Conservation (phyloP, 2,329 filamentous ascomycete genomes). For the Alternaria angustiovoidea region DNA sequence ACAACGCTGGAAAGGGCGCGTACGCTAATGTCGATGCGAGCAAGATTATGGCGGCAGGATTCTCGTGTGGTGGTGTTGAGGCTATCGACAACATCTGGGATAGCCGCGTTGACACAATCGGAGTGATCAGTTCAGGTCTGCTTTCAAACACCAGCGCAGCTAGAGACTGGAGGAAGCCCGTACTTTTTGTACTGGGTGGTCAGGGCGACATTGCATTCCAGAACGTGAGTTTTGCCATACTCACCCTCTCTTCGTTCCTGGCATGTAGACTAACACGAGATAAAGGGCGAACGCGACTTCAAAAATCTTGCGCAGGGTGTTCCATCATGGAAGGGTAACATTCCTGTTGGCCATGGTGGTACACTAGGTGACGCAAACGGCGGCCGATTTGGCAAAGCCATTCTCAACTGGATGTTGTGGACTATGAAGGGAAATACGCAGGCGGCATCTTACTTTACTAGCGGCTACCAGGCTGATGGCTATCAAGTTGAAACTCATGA, state of each 20-base stretch:
- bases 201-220: constrained; percentile 26
- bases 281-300: constrained; percentile 29
- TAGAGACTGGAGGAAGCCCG: constrained; percentile 18
- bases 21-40: constrained; percentile 31
- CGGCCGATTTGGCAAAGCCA: constrained; percentile 25
- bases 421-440: constrained; percentile 19
- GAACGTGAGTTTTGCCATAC: constrained; percentile 16
- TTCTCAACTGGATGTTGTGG: constrained; percentile 25
- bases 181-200: constrained; percentile 27
- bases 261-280: too few relatives aligned
- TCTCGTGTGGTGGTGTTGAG: constrained; percentile 27
- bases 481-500: constrained; percentile 16
- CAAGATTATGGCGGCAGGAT: constrained; percentile 26
- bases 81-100: constrained; percentile 21
- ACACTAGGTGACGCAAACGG: constrained; percentile 22
- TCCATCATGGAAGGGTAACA: constrained; percentile 31
- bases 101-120: not conserved
- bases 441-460: constrained; percentile 13
- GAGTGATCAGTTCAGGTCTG: too few relatives aligned
- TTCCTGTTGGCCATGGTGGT: constrained; percentile 30
- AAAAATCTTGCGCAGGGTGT: constrained; percentile 18
- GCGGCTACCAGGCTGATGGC: constrained; percentile 15
- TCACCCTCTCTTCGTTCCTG: too few relatives aligned
- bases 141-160: not conserved
- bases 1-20: constrained; percentile 21